Evolutionary conservation across 305 asterid species (phyloP), one percentile per base, ranked within the genome.

Genomic region (Fraxinus ornus): DNA sequence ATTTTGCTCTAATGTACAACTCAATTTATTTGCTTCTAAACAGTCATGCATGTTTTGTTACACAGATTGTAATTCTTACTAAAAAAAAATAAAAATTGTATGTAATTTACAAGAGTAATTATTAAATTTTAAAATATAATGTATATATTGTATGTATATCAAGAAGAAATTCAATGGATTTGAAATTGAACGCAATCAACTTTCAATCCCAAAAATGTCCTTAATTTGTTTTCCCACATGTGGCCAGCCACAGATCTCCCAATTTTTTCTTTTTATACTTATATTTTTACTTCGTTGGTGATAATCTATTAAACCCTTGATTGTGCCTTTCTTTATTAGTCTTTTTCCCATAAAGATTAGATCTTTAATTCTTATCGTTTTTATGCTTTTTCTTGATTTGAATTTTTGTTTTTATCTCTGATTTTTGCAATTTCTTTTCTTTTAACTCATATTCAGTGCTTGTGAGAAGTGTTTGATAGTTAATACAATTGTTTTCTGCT

Each of bases 221-320:
- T 64, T 83, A 88, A 3, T 86, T 84, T 82, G 86, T 88, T 41
- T 87, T 85, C 73, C 93, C 91, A 17, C 88, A 88, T 35, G 62
- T 86, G 83, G 76, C 90, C 79, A 85, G 75, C 85, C 71, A 82
- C 87, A 87, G 89, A 90, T 90, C 93, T 81, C 91, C 94, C 74
- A 89, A 80, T 85, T 85, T 88, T 55, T 62, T 85, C 85, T 37
- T 37, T 37, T 37, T 1, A 41, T 41, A 8, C 2, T 41, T 41
- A 0, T 41, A 10, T 41, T 0, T 41, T 13, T 1, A 10, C 32
- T 78, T 79, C 78, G 1, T 57, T n/a, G 6, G 15, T 24, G 75
- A 49, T 26, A 37, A 15, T 52, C 30, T 12, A 57, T 28, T 64
- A 35, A 52, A 22, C 32, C 32, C 44, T 62, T 41, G 3, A 41